Evolutionary conservation across 768 basidiomycete genomes (phyloP).

Genomic region (Amanita jacksonii): DNA sequence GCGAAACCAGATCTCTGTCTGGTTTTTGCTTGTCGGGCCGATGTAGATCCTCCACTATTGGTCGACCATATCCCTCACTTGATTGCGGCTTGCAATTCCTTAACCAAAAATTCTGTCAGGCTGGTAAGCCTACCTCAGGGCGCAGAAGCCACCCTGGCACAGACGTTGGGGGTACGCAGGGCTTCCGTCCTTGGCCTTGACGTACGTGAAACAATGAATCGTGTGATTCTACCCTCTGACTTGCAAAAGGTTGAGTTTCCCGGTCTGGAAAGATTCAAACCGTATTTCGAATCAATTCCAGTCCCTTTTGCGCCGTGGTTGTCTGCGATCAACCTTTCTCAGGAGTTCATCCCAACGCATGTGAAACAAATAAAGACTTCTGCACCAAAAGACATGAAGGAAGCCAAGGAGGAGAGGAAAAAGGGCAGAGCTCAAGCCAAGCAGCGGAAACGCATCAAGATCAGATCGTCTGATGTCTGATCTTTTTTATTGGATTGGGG

Average conservation of each 20-base stretch:
- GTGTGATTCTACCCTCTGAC: constrained; percentile 13
- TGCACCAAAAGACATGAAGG: constrained; percentile 71
- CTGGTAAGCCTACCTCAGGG: constrained; percentile 59
- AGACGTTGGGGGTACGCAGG: constrained; percentile 54
- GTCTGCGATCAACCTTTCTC: constrained; percentile 18
- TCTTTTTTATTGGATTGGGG: neutral
- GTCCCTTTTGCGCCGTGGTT: constrained; percentile 60
- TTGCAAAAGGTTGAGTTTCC: constrained; percentile 30
- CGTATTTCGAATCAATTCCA: constrained; percentile 41
- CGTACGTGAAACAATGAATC: constrained; percentile 26
- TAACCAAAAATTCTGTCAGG: constrained; percentile 29
- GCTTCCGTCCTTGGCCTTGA: constrained; percentile 58
- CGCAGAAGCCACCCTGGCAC: constrained; percentile 52
- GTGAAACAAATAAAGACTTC: constrained; percentile 76
- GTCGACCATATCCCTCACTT: constrained; percentile 71
- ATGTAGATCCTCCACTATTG: constrained; percentile 63
- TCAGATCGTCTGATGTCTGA: neutral
- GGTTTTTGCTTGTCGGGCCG: constrained; percentile 65
- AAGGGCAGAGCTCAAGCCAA: constrained; percentile 28
- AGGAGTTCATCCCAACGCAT: constrained; percentile 54
- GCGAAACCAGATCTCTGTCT: constrained; percentile 22
- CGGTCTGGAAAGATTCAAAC: constrained; percentile 22
- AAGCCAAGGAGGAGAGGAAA: constrained; percentile 47
- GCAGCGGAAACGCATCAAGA: constrained; percentile 4
- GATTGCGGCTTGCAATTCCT: constrained; percentile 67